These are phyloP conservation scores for Calonectria montana DNA, from an alignment of 2,329 filamentous ascomycete genomes.

Conservation along the genomic window DNA sequence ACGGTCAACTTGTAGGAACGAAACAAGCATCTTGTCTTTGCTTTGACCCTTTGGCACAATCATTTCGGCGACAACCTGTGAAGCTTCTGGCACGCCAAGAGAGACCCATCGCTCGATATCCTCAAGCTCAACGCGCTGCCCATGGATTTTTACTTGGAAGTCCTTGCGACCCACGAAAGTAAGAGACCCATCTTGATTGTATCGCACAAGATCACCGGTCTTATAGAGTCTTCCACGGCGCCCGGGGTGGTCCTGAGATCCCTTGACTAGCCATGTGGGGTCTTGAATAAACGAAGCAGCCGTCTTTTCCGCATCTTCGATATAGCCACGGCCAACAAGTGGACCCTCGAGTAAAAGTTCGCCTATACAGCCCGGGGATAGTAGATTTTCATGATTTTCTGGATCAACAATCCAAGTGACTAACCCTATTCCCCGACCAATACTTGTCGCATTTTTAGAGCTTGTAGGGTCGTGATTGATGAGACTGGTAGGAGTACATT, in stretches of 20 bases:
- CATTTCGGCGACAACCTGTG: not conserved
- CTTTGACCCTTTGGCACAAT: not conserved
- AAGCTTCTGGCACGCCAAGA: constrained; percentile 48
- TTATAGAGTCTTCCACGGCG: constrained; percentile 50
- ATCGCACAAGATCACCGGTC: constrained; percentile 61
- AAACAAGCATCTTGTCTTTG: not conserved
- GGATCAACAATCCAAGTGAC: constrained; percentile 54
- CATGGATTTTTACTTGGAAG: constrained; percentile 69
- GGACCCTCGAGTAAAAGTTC: constrained; percentile 18
- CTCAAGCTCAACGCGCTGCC: constrained; percentile 65
- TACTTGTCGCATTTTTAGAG: constrained; percentile 15
- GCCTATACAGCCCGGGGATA: constrained; percentile 26
- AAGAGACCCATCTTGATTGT: constrained; percentile 54
- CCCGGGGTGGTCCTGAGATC: constrained; percentile 21
- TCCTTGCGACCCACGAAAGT: constrained; percentile 65
- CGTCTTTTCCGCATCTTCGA: constrained; percentile 23
- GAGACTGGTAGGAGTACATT: not conserved
- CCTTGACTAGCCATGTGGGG: constrained; percentile 57
- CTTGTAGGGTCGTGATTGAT: constrained; percentile 48
- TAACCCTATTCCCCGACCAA: constrained; percentile 22
- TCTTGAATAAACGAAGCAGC: constrained; percentile 35
- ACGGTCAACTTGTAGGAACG: not conserved
- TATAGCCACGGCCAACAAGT: constrained; percentile 24
- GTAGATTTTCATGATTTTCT: constrained; percentile 33
- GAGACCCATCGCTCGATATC: constrained; percentile 58